Percentiles rank a stretch among this genome's conserved stretches.
These are phyloP conservation scores for Termitomyces sp. DNA, from an alignment of 768 basidiomycete species.

Conservation along the genomic window DNA sequence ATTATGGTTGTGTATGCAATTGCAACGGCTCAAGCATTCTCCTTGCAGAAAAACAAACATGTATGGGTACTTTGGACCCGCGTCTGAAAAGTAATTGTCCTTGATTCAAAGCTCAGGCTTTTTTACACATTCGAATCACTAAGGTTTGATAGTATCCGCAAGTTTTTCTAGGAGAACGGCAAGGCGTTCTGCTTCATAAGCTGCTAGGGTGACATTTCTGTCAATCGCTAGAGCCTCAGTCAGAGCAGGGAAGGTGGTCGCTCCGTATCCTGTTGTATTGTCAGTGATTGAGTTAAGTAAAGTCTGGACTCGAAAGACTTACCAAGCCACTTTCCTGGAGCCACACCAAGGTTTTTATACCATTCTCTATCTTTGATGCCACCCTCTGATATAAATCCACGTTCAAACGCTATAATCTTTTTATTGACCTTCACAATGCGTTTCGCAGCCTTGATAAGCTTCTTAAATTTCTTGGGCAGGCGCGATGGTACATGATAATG, in stretches of 20 bases:
- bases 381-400: conserved; percentile 71
- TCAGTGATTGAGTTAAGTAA: neutral
- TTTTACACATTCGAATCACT: neutral
- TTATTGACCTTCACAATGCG: conserved; percentile 55
- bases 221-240: conserved; percentile 74
- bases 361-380: conserved; percentile 81
- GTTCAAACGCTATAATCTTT: conserved; percentile 68
- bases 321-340: conserved; percentile 85
- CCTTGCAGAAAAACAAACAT: neutral
- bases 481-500: neutral
- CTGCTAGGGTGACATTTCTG: conserved; percentile 52
- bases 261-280: conserved; percentile 58
- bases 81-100: too few relatives aligned
- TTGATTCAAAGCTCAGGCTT: neutral
- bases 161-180: conserved; percentile 47
- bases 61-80: neutral
- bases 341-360: conserved; percentile 82
- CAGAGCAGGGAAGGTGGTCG: conserved; percentile 77
- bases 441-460: conserved; percentile 52
- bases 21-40: neutral
- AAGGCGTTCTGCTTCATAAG: conserved; percentile 56
- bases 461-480: conserved; percentile 18
- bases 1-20: neutral
- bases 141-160: conserved; percentile 31
- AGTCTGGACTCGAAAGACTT: conserved; percentile 13